Percentiles rank a stretch among this genome's conserved stretches.
These are phyloP conservation scores for Elaeis oleifera DNA, from an alignment of 202 grass and related monocot genomes.

Conservation along the genomic window DNA sequence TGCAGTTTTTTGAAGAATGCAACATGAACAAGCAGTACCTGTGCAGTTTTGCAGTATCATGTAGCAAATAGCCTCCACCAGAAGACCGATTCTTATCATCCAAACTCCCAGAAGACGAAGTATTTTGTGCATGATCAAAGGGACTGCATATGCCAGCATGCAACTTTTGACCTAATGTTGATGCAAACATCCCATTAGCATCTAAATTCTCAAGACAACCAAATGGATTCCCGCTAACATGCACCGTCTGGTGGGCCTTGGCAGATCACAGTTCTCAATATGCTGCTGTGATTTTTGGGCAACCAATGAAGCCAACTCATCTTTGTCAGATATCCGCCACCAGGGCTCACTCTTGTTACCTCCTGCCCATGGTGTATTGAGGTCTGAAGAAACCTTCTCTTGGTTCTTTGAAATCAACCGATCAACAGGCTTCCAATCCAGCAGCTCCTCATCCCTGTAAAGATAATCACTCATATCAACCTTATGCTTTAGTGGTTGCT, in stretches of 20 bases:
- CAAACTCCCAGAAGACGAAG: slow-evolving; percentile 29
- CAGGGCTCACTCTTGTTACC: slow-evolving; percentile 50
- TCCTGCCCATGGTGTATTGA: slow-evolving; percentile 37
- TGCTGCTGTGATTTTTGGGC: slow-evolving; percentile 58
- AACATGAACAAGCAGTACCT: slow-evolving; percentile 3
- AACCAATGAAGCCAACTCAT: slow-evolving; percentile 66
- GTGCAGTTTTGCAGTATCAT: slow-evolving; percentile 19
- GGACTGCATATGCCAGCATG: slow-evolving; percentile 24
- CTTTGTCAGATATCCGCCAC: slow-evolving; percentile 63
- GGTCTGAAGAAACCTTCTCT: slow-evolving; percentile 26
- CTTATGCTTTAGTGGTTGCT: slow-evolving; percentile 31
- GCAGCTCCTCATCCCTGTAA: slow-evolving; percentile 40
- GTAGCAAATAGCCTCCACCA: slow-evolving; percentile 17
- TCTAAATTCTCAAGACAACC: slow-evolving; percentile 22
- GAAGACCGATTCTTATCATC: slow-evolving; percentile 23
- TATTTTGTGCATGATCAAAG: slow-evolving; percentile 19
- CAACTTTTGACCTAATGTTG: slow-evolving; percentile 17
- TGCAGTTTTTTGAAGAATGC: no score
- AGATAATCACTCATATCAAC: slow-evolving; percentile 18
- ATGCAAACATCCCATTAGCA: slow-evolving; percentile 14
- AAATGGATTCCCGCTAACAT: slow-evolving; percentile 22
- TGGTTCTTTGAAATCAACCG: slow-evolving; percentile 37
- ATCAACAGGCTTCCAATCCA: slow-evolving; percentile 43
- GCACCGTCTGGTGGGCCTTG: slow-evolving; percentile 44
- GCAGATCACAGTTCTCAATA: slow-evolving; percentile 76